Base-by-base conservation (phyloP, 2,329 filamentous ascomycete genomes). In the Paraphaeosphaeria minitans region DNA sequence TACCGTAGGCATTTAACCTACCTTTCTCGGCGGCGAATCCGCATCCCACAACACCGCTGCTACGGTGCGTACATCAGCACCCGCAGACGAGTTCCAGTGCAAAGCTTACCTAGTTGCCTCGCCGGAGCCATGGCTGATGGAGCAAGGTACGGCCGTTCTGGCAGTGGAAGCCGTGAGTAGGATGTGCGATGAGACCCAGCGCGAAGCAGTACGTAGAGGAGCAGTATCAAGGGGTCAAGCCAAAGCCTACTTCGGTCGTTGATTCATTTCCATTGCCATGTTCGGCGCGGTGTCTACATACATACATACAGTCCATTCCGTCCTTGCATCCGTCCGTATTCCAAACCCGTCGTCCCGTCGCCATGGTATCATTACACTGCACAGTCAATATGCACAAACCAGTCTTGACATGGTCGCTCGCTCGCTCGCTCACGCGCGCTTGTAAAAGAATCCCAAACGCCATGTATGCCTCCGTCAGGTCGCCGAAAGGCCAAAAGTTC, bases 301-400 rank as follows among this genome's bases (percentile, higher is more conserved):
- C n/a, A n/a, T n/a, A n/a, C n/a, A 10, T 43, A 19, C 41, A 43
- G 19, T 43, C 41, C 41, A 42, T 1, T 42, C n/a, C n/a, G n/a
- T 42, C 19, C 39, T 22, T 43, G 19, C 13, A 5, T 16, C 14
- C 35, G n/a, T 39, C 35, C 35, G 29, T 31, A 31, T 31, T 31
- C 29, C 29, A 31, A 31, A 31, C 35, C 13, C 16, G 13, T n/a
- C 35, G 27, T 41, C 35, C 3, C 37, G 31, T 43, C 50, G 24
- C 37, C 22, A 29, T 42, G 50, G 50, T 53, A 53, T 53, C 50
- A 53, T 53, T 53, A 54, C 24, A 54, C 52, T 45, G 52, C 43
- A 54, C 41, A 54, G 16, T 37, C 35, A 42, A 53, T 51, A 41
- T 51, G 48, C 48, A 51, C 48, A 27, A 41, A 31, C 12, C 50